Conservation (phyloP, 306 rosid genomes). For the Glycine latifolia region DNA sequence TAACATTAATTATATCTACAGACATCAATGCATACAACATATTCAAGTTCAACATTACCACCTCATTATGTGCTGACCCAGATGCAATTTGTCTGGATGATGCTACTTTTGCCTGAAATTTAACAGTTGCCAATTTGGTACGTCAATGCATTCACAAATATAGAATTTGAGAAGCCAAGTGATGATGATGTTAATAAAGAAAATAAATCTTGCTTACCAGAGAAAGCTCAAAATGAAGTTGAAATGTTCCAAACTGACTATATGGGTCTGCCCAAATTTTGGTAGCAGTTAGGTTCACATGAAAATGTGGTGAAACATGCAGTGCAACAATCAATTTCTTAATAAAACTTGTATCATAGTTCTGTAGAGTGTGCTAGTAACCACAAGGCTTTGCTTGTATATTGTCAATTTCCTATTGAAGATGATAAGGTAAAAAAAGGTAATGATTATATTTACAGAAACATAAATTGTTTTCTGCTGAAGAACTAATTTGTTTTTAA, state of each 20-base stretch:
- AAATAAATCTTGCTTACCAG: conserved; percentile 50
- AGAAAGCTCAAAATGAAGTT: conserved; percentile 51
- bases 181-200: conserved; percentile 45
- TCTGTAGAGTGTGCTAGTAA: conserved; percentile 46
- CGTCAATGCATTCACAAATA: conserved; percentile 26
- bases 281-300: conserved; percentile 46
- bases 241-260: conserved; percentile 50
- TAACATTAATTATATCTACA: conserved; percentile 2
- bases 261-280: conserved; percentile 47
- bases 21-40: conserved; percentile 8
- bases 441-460: conserved; percentile 46
- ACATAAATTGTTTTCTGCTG: conserved; percentile 33
- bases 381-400: conserved; percentile 53
- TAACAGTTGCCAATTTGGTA: conserved; percentile 9
- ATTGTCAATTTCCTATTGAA: conserved; percentile 49
- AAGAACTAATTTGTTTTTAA: conserved; percentile 25
- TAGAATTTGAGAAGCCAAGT: conserved; percentile 36
- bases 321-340: conserved; percentile 43
- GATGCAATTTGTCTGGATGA: conserved; percentile 68
- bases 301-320: conserved; percentile 41
- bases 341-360: conserved; percentile 50
- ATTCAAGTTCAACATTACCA: conserved; percentile 41
- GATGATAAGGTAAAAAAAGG: conserved; percentile 58
- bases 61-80: conserved; percentile 65
- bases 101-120: conserved; percentile 71